Conservation (phyloP, 2,329 filamentous ascomycete species). For the Stagonosporopsis cucurbitacearum region DNA sequence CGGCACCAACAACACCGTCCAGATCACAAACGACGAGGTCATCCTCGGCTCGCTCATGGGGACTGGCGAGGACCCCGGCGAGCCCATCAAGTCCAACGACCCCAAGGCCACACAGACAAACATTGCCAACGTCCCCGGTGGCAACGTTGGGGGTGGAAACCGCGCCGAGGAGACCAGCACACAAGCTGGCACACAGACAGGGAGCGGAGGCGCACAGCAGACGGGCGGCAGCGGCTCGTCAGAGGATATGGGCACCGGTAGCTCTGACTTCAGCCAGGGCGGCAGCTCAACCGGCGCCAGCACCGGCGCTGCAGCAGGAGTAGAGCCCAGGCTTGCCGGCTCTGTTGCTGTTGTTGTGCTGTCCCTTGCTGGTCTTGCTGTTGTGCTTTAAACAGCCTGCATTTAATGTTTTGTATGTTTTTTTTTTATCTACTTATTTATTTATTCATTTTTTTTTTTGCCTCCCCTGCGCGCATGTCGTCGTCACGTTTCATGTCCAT, state of each 20-base stretch:
- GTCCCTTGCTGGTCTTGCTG: constrained; percentile 41
- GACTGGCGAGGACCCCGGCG: constrained; percentile 75
- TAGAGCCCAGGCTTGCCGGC: constrained; percentile 41
- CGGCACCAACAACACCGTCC: constrained; percentile 76
- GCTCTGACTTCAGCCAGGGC: constrained; percentile 27
- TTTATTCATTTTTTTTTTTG: no score
- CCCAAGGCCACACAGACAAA: constrained; percentile 35
- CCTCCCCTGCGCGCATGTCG: no score
- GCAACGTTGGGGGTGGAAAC: constrained; percentile 59
- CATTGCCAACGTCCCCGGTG: constrained; percentile 62
- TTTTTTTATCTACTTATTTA: no score
- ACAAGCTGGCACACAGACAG: constrained; percentile 12
- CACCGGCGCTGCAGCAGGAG: constrained; percentile 23
- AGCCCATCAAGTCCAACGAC: constrained; percentile 47
- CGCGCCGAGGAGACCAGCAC: constrained; percentile 37
- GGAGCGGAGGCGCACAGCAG: constrained; percentile 18
- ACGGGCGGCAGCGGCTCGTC: constrained; percentile 16
- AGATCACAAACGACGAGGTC: constrained; percentile 76
- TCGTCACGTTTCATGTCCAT: no score
- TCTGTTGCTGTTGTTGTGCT: constrained; percentile 43
- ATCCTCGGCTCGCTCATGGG: constrained; percentile 79
- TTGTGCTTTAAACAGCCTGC: constrained; percentile 19
- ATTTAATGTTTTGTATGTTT: no score
- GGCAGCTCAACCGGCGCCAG: constrained; percentile 14
- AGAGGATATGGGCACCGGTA: neutral